Evolutionary conservation across 495 filamentous ascomycete species (phyloP).

Genomic region (Xylaria flabelliformis): DNA sequence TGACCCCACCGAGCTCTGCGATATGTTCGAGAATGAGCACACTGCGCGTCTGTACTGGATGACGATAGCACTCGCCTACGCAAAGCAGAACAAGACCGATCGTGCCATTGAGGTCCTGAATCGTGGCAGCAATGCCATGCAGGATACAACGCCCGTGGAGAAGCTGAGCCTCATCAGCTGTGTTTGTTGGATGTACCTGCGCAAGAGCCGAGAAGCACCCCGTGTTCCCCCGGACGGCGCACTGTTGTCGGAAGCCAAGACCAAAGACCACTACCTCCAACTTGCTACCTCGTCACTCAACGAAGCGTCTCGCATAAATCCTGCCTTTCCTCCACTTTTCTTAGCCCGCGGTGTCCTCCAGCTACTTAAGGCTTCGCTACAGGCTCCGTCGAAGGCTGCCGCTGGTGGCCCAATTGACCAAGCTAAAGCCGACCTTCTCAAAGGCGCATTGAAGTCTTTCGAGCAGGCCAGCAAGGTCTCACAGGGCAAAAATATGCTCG

Average conservation of each 20-base stretch:
- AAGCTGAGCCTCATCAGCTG: conserved; percentile 82
- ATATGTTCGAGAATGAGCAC: conserved; percentile 88
- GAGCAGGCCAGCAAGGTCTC: conserved; percentile 89
- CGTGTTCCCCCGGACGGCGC: conserved; percentile 69
- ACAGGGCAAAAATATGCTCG: conserved; percentile 85
- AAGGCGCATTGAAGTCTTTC: conserved; percentile 85
- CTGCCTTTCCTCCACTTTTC: conserved; percentile 84
- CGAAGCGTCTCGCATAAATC: conserved; percentile 92
- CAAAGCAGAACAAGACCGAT: conserved; percentile 90
- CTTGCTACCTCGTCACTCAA: conserved; percentile 89
- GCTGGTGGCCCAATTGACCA: conserved; percentile 68
- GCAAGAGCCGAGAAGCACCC: conserved; percentile 91
- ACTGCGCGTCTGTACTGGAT: conserved; percentile 92
- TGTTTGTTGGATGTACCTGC: conserved; percentile 90
- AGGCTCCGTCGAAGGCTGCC: conserved; percentile 71
- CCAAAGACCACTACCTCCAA: conserved; percentile 91
- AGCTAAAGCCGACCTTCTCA: conserved; percentile 79
- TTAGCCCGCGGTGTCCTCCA: conserved; percentile 91
- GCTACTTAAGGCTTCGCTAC: conserved; percentile 84
- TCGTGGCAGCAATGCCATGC: conserved; percentile 78
- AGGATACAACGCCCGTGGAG: conserved; percentile 75
- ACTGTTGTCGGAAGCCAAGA: conserved; percentile 71
- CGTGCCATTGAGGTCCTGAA: conserved; percentile 93
- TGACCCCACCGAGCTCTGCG: conserved; percentile 94
- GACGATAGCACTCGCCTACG: conserved; percentile 94